These are phyloP conservation scores for Magnusiomyces clavatus DNA, from an alignment of 1,139 yeast genomes.

Conservation along the genomic window DNA sequence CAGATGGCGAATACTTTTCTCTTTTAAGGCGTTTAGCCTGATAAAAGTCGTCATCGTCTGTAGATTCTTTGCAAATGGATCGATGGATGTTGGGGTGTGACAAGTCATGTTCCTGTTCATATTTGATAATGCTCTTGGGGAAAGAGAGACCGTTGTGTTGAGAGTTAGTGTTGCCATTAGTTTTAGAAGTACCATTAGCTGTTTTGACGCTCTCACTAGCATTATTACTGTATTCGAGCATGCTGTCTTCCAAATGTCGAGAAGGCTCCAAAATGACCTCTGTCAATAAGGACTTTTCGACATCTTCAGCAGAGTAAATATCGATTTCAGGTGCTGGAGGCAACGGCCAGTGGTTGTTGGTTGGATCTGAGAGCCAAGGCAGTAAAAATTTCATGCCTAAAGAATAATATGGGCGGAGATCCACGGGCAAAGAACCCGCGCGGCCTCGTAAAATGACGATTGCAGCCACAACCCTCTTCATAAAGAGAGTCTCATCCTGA, in stretches of 20 bases:
- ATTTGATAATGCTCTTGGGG: background rate
- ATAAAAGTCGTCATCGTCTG: constrained; percentile 37
- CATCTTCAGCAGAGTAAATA: constrained; percentile 59
- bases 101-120: background rate
- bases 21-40: constrained; percentile 58
- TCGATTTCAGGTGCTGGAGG: constrained; percentile 65
- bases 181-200: background rate
- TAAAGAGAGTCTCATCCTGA: constrained; percentile 23
- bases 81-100: constrained; percentile 5
- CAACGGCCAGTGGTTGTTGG: constrained; percentile 57
- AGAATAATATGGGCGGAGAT: constrained; percentile 64
- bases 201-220: background rate
- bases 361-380: constrained; percentile 44
- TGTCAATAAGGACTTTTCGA: constrained; percentile 67
- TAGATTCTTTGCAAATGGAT: constrained; percentile 1
- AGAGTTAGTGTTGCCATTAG: constrained; percentile 2
- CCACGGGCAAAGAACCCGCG: constrained; percentile 81
- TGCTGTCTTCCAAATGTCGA: background rate
- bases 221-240: constrained; percentile 3
- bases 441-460: constrained; percentile 74
- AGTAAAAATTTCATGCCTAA: constrained; percentile 57
- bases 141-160: background rate
- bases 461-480: constrained; percentile 70
- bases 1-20: constrained; percentile 32
- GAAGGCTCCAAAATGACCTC: constrained; percentile 45